A percentile compares a stretch with the other conserved stretches of the same genome.
These are phyloP conservation scores for Clarireedia hainanense DNA, from an alignment of 2,329 filamentous ascomycete species.

Conservation along the genomic window DNA sequence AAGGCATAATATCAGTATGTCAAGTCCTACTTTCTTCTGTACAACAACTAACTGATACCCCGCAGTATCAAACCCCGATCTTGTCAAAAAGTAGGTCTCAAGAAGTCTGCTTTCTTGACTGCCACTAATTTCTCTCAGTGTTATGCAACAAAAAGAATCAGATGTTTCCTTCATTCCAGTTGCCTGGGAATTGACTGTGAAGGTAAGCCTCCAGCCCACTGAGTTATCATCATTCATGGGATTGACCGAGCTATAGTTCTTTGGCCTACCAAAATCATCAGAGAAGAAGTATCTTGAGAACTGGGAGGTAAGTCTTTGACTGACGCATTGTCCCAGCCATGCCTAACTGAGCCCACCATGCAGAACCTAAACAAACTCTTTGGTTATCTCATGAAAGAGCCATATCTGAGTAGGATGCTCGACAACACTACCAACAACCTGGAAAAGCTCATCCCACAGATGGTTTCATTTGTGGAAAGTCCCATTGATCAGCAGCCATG, in stretches of 20 bases:
- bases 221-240: too few species aligned
- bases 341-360: not conserved
- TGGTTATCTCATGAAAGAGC: conserved; percentile 38
- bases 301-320: conserved; percentile 26
- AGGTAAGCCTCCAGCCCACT: conserved; percentile 8
- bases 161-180: conserved; percentile 16
- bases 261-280: conserved; percentile 21
- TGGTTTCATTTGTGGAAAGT: conserved; percentile 52
- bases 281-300: conserved; percentile 18
- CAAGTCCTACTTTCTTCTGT: not conserved
- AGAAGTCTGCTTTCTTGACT: not conserved
- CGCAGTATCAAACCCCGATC: conserved; percentile 20
- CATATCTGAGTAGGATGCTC: conserved; percentile 36
- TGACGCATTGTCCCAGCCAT: not conserved
- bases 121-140: conserved; percentile 13
- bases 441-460: conserved; percentile 40
- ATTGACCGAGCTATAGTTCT: conserved; percentile 18
- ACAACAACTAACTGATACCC: not conserved
- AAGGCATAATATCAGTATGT: conserved; percentile 24
- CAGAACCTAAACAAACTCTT: conserved; percentile 4
- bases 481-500: conserved; percentile 54
- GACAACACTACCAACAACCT: conserved; percentile 32
- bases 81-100: conserved; percentile 16
- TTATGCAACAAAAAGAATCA: conserved; percentile 22
- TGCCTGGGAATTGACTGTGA: conserved; percentile 15